A percentile compares a stretch with the other conserved stretches of the same genome.
These are phyloP conservation scores for Erysimum cheiranthoides DNA, from an alignment of 345 rosid species.

Conservation along the genomic window DNA sequence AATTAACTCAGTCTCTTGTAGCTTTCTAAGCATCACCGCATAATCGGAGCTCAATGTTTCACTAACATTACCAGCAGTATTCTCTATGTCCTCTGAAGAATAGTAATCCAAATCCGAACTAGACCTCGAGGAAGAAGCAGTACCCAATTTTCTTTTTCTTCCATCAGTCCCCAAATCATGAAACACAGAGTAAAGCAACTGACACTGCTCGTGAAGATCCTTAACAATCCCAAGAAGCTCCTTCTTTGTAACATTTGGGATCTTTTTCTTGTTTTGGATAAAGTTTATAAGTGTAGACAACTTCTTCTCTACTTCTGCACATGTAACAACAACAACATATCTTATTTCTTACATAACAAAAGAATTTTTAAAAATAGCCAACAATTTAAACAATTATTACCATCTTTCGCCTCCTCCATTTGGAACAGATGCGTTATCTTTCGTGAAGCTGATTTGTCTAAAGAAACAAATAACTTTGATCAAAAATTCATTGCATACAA, in stretches of 20 bases:
- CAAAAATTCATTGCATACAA: not conserved
- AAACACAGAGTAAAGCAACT: constrained; percentile 49
- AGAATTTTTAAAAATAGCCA: not conserved
- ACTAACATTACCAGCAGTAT: constrained; percentile 39
- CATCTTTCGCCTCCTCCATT: constrained; percentile 53
- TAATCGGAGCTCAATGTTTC: constrained; percentile 32
- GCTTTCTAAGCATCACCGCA: constrained; percentile 43
- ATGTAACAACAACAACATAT: not conserved
- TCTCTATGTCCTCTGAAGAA: constrained; percentile 60
- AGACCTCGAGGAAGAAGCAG: constrained; percentile 40
- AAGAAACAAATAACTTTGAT: not conserved
- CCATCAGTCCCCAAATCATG: constrained; percentile 38
- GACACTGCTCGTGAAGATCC: constrained; percentile 58
- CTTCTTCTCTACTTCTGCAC: constrained; percentile 60
- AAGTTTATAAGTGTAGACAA: constrained; percentile 51
- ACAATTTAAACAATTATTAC: constrained; percentile 38
- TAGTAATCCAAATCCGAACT: constrained; percentile 63
- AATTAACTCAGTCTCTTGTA: constrained; percentile 43
- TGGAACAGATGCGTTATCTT: constrained; percentile 31
- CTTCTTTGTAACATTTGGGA: constrained; percentile 46
- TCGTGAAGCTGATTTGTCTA: not conserved
- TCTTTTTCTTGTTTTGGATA: constrained; percentile 53
- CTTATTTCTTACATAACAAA: not conserved
- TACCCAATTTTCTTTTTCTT: constrained; percentile 26
- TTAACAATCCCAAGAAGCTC: constrained; percentile 55